phyloP scores from a whole-genome alignment of 768 basidiomycete genomes.

The Coprinopsis cinerea region DNA sequence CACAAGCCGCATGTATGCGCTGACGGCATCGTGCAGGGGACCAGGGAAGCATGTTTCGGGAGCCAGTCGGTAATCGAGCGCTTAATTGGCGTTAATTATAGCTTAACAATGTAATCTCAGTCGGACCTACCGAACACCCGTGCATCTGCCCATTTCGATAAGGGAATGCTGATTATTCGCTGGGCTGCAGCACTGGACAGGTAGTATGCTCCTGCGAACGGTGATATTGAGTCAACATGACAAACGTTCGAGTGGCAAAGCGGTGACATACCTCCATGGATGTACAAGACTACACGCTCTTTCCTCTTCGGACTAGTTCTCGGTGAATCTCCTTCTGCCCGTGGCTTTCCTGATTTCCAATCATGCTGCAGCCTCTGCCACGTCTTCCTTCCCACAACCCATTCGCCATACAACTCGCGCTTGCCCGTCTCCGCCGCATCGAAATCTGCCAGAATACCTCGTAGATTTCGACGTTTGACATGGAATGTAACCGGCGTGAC shows the following conservation, averaged over 20 bases:
- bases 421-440: slow-evolving; percentile 72
- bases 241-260: neutral
- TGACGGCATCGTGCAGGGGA: slow-evolving; percentile 78
- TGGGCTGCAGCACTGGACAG: slow-evolving; percentile 88
- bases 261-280: slow-evolving; percentile 79
- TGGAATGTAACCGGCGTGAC: slow-evolving; percentile 92
- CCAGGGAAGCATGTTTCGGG: slow-evolving; percentile 95
- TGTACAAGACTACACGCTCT: slow-evolving; percentile 84
- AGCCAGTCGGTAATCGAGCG: slow-evolving; percentile 92
- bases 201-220: slow-evolving; percentile 77
- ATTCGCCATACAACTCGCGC: slow-evolving; percentile 88
- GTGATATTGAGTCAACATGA: slow-evolving; percentile 6
- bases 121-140: slow-evolving; percentile 64
- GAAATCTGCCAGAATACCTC: slow-evolving; percentile 71
- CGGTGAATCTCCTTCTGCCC: slow-evolving; percentile 16
- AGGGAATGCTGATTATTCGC: slow-evolving; percentile 81
- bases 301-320: slow-evolving; percentile 32
- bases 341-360: slow-evolving; percentile 48
- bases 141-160: slow-evolving; percentile 84
- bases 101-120: slow-evolving; percentile 1
- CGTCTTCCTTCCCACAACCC: slow-evolving; percentile 90
- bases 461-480: slow-evolving; percentile 64
- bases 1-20: slow-evolving; percentile 78
- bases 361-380: slow-evolving; percentile 86
- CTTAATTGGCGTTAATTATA: slow-evolving; percentile 33